Conservation (phyloP, 768 basidiomycete species). For the Agrocybe praecox region DNA sequence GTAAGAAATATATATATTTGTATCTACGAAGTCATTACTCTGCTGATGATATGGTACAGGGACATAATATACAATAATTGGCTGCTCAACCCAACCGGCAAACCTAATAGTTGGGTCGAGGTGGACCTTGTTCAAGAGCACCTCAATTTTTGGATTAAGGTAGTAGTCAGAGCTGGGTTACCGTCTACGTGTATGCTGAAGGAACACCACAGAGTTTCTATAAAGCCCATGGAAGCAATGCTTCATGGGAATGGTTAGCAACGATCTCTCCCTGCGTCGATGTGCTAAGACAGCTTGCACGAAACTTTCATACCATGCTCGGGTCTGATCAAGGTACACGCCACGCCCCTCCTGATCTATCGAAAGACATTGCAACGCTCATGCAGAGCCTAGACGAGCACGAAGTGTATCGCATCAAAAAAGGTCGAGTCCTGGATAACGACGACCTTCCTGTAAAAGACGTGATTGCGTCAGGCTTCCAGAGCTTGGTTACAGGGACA, state of each 20-base stretch:
- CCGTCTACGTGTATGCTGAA: no score
- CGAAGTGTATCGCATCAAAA: slow-evolving; percentile 17
- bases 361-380: slow-evolving; percentile 18
- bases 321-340: slow-evolving; percentile 21
- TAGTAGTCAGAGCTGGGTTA: neutral
- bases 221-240: slow-evolving; percentile 23
- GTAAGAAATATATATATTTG: slow-evolving; percentile 12
- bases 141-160: slow-evolving; percentile 35
- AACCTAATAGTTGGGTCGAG: slow-evolving; percentile 25
- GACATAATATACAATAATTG: slow-evolving; percentile 30
- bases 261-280: slow-evolving; percentile 25
- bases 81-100: slow-evolving; percentile 34
- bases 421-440: slow-evolving; percentile 15
- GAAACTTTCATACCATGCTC: slow-evolving; percentile 15
- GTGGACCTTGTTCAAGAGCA: slow-evolving; percentile 36
- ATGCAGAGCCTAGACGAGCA: slow-evolving; percentile 25
- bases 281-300: slow-evolving; percentile 19
- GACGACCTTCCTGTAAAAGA: slow-evolving; percentile 5
- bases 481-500: neutral
- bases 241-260: slow-evolving; percentile 30
- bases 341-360: slow-evolving; percentile 19
- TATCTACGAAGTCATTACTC: neutral
- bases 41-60: slow-evolving; percentile 10
- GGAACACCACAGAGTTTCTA: slow-evolving; percentile 17
- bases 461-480: neutral